Evolutionary conservation across 169 alveolate genomes (phyloP).

Genomic region (Besnoitia besnoiti): DNA sequence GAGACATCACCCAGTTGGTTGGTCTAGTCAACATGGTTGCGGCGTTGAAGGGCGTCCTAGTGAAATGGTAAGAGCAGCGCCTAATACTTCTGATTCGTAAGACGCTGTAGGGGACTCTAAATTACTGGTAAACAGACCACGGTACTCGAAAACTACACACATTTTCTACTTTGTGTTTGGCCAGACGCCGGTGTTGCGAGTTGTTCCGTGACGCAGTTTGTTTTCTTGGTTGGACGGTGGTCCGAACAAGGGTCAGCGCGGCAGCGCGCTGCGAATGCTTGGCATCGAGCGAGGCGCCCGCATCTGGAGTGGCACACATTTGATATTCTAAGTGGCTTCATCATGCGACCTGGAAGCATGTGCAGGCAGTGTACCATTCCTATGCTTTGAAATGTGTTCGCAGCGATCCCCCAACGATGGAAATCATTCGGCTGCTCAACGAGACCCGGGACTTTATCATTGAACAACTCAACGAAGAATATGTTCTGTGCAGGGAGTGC

Average conservation of each 20-base stretch:
- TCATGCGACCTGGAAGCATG: too few species aligned
- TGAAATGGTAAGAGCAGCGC: conserved; percentile 66
- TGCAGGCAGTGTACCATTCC: too few species aligned
- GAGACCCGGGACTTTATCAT: conserved; percentile 64
- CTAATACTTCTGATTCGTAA: too few species aligned
- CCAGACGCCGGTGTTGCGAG: not conserved
- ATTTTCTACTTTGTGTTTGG: not conserved
- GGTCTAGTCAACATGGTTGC: conserved; percentile 56
- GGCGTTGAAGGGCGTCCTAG: conserved; percentile 66
- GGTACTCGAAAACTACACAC: not conserved
- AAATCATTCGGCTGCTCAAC: conserved; percentile 63
- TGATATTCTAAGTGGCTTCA: too few species aligned
- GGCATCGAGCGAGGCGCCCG: too few species aligned
- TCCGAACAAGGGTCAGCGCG: too few species aligned
- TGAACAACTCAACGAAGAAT: conserved; percentile 60
- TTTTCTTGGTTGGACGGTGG: too few species aligned
- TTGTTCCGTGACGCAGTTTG: too few species aligned
- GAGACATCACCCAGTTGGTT: not conserved
- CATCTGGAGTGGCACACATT: too few species aligned
- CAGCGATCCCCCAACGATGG: conserved; percentile 73
- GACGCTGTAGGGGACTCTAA: not conserved
- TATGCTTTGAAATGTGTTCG: too few species aligned
- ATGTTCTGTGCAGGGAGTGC: conserved; percentile 62
- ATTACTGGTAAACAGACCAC: not conserved
- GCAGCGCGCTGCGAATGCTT: too few species aligned